Base-by-base conservation (phyloP, 805 yeast species). In the Barnettozyma populi region DNA sequence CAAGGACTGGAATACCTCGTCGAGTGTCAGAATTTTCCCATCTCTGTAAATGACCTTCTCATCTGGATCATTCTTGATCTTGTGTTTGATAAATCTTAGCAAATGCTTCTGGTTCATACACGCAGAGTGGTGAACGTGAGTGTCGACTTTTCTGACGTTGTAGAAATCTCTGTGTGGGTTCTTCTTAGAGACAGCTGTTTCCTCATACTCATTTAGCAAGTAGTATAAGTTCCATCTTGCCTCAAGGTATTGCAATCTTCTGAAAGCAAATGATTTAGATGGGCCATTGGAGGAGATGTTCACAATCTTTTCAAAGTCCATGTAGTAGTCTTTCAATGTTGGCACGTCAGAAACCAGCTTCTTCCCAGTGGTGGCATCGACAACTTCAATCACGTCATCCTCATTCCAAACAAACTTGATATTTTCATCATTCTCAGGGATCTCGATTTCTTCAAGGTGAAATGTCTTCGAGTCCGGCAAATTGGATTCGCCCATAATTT, bases 41-140 rank as follows among this genome's bases (percentile, higher is more conserved):
- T 94, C 99, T 71, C 99, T 84, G 68, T 78, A 84, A 43, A 95
- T 94, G 13, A 94, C 99, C 52, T 86, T 84, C 64, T 95, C 97
- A 55, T 88, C 78, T 2, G 95, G 90, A 41, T 73, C 71, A 50
- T 88, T 86, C 70, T 92, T 89, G 68, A 94, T 82, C 70, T 94
- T 94, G 64, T 90, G 88, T 68, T 94, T 94, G 66, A 94, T 94
- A 66, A 88, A 94, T 59, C 99, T 83, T 55, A 94, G 73, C 59
- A 94, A 71, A 70, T 94, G 99, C 68, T 94, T 94, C 69, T 94
- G 99, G 62, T 95, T 95, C 98, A 95, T 95, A 67, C 97, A 90
- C 10, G 99, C 99, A 9, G 97, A 87, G 65, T 95, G 99, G 65
- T 94, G 99, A 58, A 94, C 96, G 74, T 94, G 99, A 18, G 98